phyloP scores from a whole-genome alignment of 768 basidiomycete species.

The Lentinula sp. region DNA sequence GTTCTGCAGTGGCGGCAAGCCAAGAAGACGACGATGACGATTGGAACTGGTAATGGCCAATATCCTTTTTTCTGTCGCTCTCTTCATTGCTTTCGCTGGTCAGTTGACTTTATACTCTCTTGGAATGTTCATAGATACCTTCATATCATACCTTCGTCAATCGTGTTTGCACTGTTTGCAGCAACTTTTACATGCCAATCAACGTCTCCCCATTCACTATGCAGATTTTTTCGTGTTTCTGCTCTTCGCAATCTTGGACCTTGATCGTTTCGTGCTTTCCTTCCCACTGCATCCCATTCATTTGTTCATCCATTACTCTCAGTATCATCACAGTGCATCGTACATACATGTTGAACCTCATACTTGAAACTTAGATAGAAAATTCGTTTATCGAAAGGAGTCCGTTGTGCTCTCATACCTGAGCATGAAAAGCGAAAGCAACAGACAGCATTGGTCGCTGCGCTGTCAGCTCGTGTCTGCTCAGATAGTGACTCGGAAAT shows the following conservation, averaged over 20 bases:
- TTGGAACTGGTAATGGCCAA: slow-evolving; percentile 6
- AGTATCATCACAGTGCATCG: too few relatives aligned
- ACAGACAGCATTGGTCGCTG: background rate
- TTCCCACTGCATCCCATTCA: too few relatives aligned
- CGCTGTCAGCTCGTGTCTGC: background rate
- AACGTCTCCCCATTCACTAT: background rate
- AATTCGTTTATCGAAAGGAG: too few relatives aligned
- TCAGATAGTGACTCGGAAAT: background rate
- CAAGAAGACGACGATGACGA: slow-evolving; percentile 8
- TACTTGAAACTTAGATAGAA: too few relatives aligned
- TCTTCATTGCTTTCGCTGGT: background rate
- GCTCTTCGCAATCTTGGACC: too few relatives aligned
- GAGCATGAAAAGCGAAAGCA: too few relatives aligned
- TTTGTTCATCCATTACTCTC: too few relatives aligned
- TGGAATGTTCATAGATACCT: background rate
- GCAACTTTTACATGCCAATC: background rate
- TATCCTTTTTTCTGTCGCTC: background rate
- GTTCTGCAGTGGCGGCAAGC: background rate
- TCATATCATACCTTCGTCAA: background rate
- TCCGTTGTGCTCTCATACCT: too few relatives aligned
- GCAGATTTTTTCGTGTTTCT: too few relatives aligned
- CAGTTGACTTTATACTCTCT: background rate
- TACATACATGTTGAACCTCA: too few relatives aligned
- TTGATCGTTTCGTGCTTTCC: too few relatives aligned
- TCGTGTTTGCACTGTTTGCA: background rate